Evolutionary conservation across 176 grass and related monocot species (phyloP).

Genomic region (Carex kokanica): DNA sequence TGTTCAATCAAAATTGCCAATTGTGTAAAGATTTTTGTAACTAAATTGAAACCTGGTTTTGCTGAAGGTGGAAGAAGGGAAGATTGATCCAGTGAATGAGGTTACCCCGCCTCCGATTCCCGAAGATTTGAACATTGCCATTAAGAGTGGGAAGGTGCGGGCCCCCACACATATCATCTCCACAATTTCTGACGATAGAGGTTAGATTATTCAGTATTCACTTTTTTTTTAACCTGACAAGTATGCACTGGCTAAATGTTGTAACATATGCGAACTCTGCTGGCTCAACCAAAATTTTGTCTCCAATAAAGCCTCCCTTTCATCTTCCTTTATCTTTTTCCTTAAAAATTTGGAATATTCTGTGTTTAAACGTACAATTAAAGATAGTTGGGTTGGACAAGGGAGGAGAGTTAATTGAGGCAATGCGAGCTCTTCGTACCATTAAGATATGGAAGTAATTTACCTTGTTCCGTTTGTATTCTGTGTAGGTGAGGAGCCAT

Average conservation of each 20-base stretch:
- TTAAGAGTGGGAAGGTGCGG: slow-evolving; percentile 97
- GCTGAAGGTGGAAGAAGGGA: slow-evolving; percentile 78
- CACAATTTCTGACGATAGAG: slow-evolving; percentile 99
- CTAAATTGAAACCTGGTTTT: slow-evolving; percentile 9
- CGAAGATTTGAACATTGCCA: slow-evolving; percentile 89
- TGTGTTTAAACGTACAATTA: neutral
- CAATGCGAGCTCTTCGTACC: neutral
- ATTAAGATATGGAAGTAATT: neutral
- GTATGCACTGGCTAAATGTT: neutral
- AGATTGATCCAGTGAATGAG: slow-evolving; percentile 72
- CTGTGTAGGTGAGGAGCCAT: slow-evolving; percentile 86
- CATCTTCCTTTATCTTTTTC: neutral
- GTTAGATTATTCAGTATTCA: slow-evolving; percentile 42
- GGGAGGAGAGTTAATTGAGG: neutral
- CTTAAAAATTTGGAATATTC: neutral
- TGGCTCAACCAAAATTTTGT: neutral
- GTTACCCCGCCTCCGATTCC: slow-evolving; percentile 87
- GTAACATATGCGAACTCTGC: neutral
- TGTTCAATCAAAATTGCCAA: neutral
- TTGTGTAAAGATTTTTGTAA: neutral
- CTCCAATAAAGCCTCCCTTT: neutral
- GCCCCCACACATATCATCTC: slow-evolving; percentile 98
- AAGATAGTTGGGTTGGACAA: slow-evolving; percentile 21
- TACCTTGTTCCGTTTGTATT: neutral
- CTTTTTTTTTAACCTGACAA: slow-evolving; percentile 9